Conservation (phyloP, 805 yeast species). For the Myxozyma mucilagina region DNA sequence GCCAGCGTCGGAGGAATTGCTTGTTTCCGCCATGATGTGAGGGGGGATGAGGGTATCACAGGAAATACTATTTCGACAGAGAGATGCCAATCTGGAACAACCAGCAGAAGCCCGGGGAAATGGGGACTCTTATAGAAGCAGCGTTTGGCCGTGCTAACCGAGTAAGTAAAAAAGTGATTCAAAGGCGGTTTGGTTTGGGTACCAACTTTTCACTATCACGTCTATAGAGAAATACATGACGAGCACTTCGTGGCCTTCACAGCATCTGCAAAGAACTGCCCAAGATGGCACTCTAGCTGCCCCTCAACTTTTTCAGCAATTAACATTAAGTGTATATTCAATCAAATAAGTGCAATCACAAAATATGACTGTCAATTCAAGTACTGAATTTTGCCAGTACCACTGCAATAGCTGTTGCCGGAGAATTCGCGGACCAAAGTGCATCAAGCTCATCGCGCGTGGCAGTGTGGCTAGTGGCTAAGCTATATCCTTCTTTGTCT, state of each 20-base stretch:
- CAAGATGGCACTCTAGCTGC: not conserved
- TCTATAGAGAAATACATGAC: no score
- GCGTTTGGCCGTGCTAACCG: conserved; percentile 5
- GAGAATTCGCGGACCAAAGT: conserved; percentile 1
- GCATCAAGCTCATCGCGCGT: not conserved
- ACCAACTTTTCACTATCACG: not conserved
- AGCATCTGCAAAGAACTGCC: not conserved
- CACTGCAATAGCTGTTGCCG: not conserved
- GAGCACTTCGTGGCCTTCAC: not conserved
- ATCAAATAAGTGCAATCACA: not conserved
- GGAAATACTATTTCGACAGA: no score
- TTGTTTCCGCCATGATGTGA: not conserved
- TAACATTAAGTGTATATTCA: not conserved
- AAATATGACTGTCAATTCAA: not conserved
- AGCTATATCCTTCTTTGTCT: not conserved
- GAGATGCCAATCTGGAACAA: no score
- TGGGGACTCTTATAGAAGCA: not conserved
- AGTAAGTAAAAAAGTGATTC: not conserved
- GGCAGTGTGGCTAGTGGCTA: conserved; percentile 1
- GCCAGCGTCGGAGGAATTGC: not conserved
- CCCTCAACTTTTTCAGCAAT: not conserved
- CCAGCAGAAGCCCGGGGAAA: not conserved
- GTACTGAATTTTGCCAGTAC: not conserved
- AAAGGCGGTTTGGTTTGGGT: not conserved
- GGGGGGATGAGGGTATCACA: not conserved